Evolutionary conservation across 73 alveolate genomes (phyloP), one percentile per base, ranked within the genome.

Genomic region (Paramecium primaurelia): DNA sequence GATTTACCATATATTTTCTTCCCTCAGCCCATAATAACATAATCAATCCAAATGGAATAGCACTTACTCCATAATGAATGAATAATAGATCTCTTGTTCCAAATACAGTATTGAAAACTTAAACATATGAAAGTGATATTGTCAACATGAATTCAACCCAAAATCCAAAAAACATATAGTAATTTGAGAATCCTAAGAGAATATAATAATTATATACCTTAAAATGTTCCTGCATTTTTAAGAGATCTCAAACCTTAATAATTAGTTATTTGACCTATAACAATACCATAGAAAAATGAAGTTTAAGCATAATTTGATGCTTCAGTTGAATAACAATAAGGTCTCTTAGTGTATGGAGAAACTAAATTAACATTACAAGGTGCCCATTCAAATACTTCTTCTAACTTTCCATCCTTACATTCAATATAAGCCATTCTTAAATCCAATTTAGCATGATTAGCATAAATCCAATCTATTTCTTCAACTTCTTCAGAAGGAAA

Each of bases 261-360:
- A 90, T 97, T 97, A 16, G 98, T 95, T 94, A 96, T 91, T 92
- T 98, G 96, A 86, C 95, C 95, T 75, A 93, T 54, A 8, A 98
- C 97, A 73, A 95, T 95, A 34, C 99, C 95, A 38, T 96, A 94
- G 58, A 97, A 93, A 86, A 90, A 98, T 32, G 99, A 98, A 22
- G 98, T 94, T 75, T 98, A 96, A 44, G 98, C 99, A 93, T 97
- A 97, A 86, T 95, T 97, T 54, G 96, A 75, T 25, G 99, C 99
- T 40, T 98, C 99, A 83, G 98, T 92, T 58, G 98, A 83, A 86
- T 97, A 98, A 92, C 99, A 98, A 34, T 58, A 58, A 37, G 75
- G 75, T 47, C n/a, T 88, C 6, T 20, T 12, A 9, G 93, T 68
- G 14, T 51, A 8, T 6, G 93, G 93, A 20, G 93, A 88, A 0